Percentiles rank a stretch among this genome's conserved stretches.
Evolutionary conservation across 768 basidiomycete genomes (phyloP).

Genomic region (Trametes coccinea): DNA sequence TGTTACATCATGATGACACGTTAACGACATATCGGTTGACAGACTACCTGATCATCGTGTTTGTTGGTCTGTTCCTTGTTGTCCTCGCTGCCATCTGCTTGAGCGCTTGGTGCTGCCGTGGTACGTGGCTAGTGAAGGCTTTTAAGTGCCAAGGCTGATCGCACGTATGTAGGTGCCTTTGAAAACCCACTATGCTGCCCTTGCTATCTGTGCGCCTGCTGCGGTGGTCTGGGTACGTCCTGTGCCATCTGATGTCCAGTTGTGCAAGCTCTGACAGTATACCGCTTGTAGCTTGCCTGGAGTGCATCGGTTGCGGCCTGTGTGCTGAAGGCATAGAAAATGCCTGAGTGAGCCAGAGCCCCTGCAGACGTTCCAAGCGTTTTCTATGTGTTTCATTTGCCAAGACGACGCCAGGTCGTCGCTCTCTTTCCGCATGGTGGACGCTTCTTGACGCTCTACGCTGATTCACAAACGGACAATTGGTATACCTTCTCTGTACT

Average conservation of each 20-base stretch:
- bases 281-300: slow-evolving; percentile 49
- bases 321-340: slow-evolving; percentile 53
- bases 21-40: not conserved
- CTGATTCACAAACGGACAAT: not conserved
- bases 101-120: slow-evolving; percentile 66
- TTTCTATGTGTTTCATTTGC: no score
- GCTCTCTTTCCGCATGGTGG: not conserved
- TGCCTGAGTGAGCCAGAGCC: no score
- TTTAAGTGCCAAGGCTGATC: not conserved
- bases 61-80: slow-evolving; percentile 61
- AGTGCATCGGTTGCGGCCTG: slow-evolving; percentile 69
- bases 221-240: slow-evolving; percentile 51
- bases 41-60: slow-evolving; percentile 68
- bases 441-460: not conserved
- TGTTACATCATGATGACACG: no score
- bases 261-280: not conserved
- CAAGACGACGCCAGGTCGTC: not conserved
- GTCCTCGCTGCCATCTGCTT: slow-evolving; percentile 56
- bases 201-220: slow-evolving; percentile 73
- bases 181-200: slow-evolving; percentile 68
- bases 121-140: slow-evolving; percentile 35
- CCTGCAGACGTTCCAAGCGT: no score
- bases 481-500: not conserved
- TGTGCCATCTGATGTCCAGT: not conserved
- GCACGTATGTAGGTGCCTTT: slow-evolving; percentile 10